phyloP scores from a whole-genome alignment of 169 alveolate genomes.

The Plasmodium gallinaceum region DNA sequence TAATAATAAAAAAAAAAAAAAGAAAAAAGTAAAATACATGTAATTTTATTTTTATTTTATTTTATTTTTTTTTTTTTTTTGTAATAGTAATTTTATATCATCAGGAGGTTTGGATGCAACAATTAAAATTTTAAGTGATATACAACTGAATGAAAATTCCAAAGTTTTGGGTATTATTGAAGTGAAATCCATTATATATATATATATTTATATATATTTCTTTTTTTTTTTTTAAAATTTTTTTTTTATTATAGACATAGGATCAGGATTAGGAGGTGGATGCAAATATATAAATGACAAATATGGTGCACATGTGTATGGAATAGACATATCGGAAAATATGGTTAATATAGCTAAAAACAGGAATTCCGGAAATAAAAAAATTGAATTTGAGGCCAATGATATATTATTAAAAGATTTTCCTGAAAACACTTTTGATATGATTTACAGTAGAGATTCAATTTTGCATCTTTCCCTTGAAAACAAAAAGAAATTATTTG shows the following conservation, averaged over 20 bases:
- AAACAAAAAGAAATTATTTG: slow-evolving; percentile 27
- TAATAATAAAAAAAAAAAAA: slow-evolving; percentile 2
- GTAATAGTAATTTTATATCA: slow-evolving; percentile 32
- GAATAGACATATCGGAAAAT: slow-evolving; percentile 34
- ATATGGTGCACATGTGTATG: slow-evolving; percentile 25
- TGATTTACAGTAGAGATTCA: slow-evolving; percentile 61
- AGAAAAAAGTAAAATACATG: not conserved
- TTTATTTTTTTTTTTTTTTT: not conserved
- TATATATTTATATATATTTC: not conserved
- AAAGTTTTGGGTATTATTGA: slow-evolving; percentile 30
- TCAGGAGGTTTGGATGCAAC: slow-evolving; percentile 53
- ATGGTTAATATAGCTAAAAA: slow-evolving; percentile 22
- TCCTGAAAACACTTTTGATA: slow-evolving; percentile 23
- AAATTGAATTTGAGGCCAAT: slow-evolving; percentile 32
- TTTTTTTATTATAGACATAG: slow-evolving; percentile 25
- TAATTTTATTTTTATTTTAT: not conserved
- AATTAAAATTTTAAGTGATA: slow-evolving; percentile 46
- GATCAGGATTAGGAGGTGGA: slow-evolving; percentile 66
- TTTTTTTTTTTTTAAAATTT: not conserved
- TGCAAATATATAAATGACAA: slow-evolving; percentile 38
- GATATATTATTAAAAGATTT: slow-evolving; percentile 37
- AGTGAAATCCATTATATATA: not conserved
- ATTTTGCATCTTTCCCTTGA: slow-evolving; percentile 32
- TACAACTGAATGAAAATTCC: slow-evolving; percentile 38
- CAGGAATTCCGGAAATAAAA: slow-evolving; percentile 24